Base-by-base conservation (phyloP, 2,329 filamentous ascomycete genomes). In the Aspergillus pseudonomiae region DNA sequence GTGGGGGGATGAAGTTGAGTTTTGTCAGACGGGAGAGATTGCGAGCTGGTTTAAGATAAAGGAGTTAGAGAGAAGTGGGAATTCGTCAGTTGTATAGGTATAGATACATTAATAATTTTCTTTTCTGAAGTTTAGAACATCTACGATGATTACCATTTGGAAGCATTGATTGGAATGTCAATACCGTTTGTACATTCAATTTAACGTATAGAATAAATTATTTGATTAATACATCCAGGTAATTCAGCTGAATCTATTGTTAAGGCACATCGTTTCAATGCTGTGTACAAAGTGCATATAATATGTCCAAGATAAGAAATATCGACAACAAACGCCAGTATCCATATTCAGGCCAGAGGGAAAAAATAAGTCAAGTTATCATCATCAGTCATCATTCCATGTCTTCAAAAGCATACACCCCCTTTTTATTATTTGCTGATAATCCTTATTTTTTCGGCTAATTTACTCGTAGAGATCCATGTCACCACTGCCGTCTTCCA, bases 401-500 rank as follows among this genome's bases (percentile, higher is more conserved):
- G 14, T 46, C 54, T 32, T 53, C 55, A 48, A 36, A n/a, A 16
- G 30, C 41, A 24, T 28, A 39, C 32, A 24, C 14, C n/a, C 11
- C 21, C n/a, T 46, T 24, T 48, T 28, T 26, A 6, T 36, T 55
- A 6, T 36, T 26, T 21, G 28, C 6, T 30, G 28, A 52, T 32
- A 9, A 21, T 52, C 28, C 14, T 2, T 5, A 21, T 5, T 9
- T 24, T 12, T 9, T 19, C 19, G 26, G 21, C 19, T 2, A 21
- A 19, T 41, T 55, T 55, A 70, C 14, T 89, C 87, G 71, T 90
- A 90, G 52, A 91, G 81, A 71, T 89, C 88, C 81, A 87, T 87
- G 26, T 86, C 85, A 43, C 82, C 84, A 65, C 79, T 76, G 63
- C 82, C 82, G 57, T 85, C 84, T 65, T 87, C 85, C 81, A 71